phyloP scores from a whole-genome alignment of 306 rosid genomes.

The Senna siamea region DNA sequence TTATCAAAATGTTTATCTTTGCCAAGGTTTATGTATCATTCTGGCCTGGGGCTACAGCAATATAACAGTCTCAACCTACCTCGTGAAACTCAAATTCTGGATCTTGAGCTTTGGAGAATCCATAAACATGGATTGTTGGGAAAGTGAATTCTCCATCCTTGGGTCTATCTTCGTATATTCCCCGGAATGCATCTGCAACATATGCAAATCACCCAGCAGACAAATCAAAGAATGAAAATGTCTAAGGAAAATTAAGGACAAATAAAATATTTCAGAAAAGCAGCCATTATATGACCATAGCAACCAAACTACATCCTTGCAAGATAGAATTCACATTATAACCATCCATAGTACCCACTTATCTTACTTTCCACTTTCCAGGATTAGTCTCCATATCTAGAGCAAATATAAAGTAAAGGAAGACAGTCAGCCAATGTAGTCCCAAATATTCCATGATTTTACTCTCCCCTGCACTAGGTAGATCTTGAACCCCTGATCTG shows the following conservation, averaged over 20 bases:
- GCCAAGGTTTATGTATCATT: conserved; percentile 4
- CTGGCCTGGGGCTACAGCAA: conserved; percentile 32
- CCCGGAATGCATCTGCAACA: conserved; percentile 75
- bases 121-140: conserved; percentile 89
- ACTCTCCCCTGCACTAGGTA: no score
- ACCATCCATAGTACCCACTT: no score
- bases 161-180: conserved; percentile 66
- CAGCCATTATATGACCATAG: not conserved
- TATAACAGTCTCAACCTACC: conserved; percentile 45
- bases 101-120: conserved; percentile 93
- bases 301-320: no score
- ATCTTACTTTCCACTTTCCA: no score
- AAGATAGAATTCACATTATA: no score
- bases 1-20: conserved; percentile 17
- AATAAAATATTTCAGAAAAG: not conserved
- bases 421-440: no score
- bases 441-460: no score
- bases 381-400: no score
- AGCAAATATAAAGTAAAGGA: no score
- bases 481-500: no score
- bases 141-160: conserved; percentile 47
- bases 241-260: not conserved
- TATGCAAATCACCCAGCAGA: conserved; percentile 32
- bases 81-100: conserved; percentile 95
- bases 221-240: not conserved